A percentile compares a stretch with the other conserved stretches of the same genome.
phyloP scores from a whole-genome alignment of 768 basidiomycete species.

The Tylopilus vinaceipallidus region DNA sequence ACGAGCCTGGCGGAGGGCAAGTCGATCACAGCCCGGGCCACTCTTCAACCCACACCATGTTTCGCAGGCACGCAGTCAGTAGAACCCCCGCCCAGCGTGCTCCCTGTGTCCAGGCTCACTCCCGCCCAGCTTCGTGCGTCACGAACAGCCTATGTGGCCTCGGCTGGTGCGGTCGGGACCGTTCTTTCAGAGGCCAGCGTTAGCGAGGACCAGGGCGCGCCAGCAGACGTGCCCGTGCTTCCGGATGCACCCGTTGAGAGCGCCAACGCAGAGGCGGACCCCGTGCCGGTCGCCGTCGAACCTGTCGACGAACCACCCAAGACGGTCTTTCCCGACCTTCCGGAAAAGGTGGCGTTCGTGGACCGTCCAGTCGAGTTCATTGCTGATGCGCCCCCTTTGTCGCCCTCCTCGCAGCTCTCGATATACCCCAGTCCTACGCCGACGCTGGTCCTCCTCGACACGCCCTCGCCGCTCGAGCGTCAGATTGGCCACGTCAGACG shows the following conservation, averaged over 20 bases:
- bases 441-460: constrained; percentile 70
- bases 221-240: neutral
- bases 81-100: neutral
- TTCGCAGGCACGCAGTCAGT: constrained; percentile 28
- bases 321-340: constrained; percentile 17
- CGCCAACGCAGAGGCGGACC: neutral
- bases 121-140: constrained; percentile 23
- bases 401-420: constrained; percentile 67
- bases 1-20: constrained; percentile 8
- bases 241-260: neutral
- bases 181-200: constrained; percentile 14
- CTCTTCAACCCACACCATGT: constrained; percentile 12
- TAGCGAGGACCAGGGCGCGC: constrained; percentile 2
- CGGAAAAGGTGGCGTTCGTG: constrained; percentile 24
- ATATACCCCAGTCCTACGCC: constrained; percentile 71
- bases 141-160: constrained; percentile 21
- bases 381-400: neutral
- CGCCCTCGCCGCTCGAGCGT: constrained; percentile 69
- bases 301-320: constrained; percentile 8
- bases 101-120: neutral
- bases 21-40: neutral
- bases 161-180: constrained; percentile 16
- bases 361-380: neutral
- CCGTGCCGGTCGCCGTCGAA: neutral
- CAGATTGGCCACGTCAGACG: constrained; percentile 72